Evolutionary conservation across 1,284 basidiomycete genomes (phyloP).

Genomic region (Ustilago curta): DNA sequence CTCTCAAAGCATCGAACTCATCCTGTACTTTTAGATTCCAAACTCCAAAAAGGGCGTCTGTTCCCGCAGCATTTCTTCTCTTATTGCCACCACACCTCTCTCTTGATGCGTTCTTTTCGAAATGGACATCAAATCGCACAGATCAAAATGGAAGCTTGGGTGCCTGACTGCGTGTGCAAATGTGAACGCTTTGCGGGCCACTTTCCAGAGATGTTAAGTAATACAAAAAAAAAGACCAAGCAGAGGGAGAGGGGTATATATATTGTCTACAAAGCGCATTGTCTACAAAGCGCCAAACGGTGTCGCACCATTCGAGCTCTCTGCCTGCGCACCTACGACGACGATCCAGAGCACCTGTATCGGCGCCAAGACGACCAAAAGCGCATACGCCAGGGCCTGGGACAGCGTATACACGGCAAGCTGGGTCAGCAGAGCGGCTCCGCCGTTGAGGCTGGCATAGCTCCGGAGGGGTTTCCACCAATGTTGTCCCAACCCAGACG

Average conservation of each 20-base stretch:
- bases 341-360: slow-evolving; percentile 28
- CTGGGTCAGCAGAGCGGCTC: slow-evolving; percentile 2
- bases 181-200: too few species aligned
- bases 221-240: too few species aligned
- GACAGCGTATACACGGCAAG: slow-evolving; percentile 5
- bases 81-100: slow-evolving; percentile 4
- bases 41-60: neutral
- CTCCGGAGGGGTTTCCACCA: neutral
- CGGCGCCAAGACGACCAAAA: slow-evolving; percentile 27
- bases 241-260: neutral
- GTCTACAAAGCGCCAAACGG: neutral
- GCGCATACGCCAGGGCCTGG: neutral
- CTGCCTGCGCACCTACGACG: neutral
- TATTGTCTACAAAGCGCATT: too few species aligned
- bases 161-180: too few species aligned
- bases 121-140: too few species aligned
- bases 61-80: neutral
- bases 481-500: neutral
- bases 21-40: slow-evolving; percentile 10
- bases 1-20: slow-evolving; percentile 6
- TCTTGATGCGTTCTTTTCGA: neutral
- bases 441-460: slow-evolving; percentile 24
- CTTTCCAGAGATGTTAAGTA: too few species aligned
- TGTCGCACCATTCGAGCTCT: neutral
- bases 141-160: too few species aligned